Evolutionary conservation across 2,329 filamentous ascomycete species (phyloP).

Genomic region (Triangularia verruculosa): DNA sequence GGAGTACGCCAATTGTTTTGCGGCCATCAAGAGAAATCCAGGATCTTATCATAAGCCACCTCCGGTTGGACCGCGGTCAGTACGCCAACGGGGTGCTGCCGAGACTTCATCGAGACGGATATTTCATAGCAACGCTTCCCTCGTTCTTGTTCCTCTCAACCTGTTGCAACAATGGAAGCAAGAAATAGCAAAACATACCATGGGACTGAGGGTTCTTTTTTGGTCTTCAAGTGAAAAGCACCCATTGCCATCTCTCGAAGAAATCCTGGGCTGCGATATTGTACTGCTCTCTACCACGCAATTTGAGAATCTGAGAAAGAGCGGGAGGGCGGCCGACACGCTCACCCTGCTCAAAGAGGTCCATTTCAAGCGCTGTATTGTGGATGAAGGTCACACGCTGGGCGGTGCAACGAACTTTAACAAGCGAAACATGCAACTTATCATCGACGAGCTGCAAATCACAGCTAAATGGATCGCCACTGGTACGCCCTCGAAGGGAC

Average conservation of each 20-base stretch:
- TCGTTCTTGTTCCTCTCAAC: slow-evolving; percentile 81
- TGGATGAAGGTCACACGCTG: slow-evolving; percentile 88
- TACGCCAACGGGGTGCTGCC: slow-evolving; percentile 33
- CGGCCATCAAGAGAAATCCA: slow-evolving; percentile 55
- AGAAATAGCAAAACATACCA: slow-evolving; percentile 77
- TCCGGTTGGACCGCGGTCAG: slow-evolving; percentile 39
- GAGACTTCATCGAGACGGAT: slow-evolving; percentile 46
- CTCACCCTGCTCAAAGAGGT: slow-evolving; percentile 59
- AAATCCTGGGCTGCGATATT: slow-evolving; percentile 68
- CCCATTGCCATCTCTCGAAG: slow-evolving; percentile 53
- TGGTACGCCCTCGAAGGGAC: slow-evolving; percentile 80
- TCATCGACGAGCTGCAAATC: slow-evolving; percentile 54
- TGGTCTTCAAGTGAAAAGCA: slow-evolving; percentile 49
- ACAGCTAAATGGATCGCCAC: slow-evolving; percentile 85
- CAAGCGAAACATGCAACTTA: slow-evolving; percentile 54
- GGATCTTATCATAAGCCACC: slow-evolving; percentile 57
- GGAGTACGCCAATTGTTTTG: slow-evolving; percentile 53
- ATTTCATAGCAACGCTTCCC: slow-evolving; percentile 63
- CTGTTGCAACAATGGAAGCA: slow-evolving; percentile 79
- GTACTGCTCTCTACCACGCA: slow-evolving; percentile 72
- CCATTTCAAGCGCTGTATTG: slow-evolving; percentile 84
- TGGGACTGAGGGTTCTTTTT: slow-evolving; percentile 61
- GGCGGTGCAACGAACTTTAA: slow-evolving; percentile 58
- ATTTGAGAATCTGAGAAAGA: slow-evolving; percentile 63
- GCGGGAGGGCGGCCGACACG: slow-evolving; percentile 35